Evolutionary conservation across 2,329 filamentous ascomycete species (phyloP).

Genomic region (Trichoderma oligosporum): DNA sequence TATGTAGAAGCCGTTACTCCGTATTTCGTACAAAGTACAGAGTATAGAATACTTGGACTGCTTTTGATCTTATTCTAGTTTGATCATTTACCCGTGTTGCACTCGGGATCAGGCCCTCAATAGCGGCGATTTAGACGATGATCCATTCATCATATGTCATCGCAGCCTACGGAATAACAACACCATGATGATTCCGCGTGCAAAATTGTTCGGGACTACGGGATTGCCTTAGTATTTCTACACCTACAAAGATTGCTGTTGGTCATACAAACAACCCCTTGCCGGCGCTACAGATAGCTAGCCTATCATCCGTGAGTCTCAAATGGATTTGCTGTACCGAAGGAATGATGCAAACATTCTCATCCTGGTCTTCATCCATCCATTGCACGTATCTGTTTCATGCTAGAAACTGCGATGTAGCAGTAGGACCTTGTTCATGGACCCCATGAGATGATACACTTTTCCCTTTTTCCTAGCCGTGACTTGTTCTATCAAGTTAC

Average conservation of each 20-base stretch:
- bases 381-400: not conserved
- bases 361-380: not conserved
- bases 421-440: not conserved
- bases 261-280: not conserved
- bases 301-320: not conserved
- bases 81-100: no score
- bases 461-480: not conserved
- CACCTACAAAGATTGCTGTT: slow-evolving; percentile 3
- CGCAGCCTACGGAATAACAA: no score
- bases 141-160: not conserved
- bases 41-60: no score
- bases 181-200: not conserved
- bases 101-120: no score
- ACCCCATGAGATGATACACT: slow-evolving; percentile 2
- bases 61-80: no score
- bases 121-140: no score
- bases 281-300: not conserved
- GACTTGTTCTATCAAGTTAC: not conserved
- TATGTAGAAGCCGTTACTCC: not conserved
- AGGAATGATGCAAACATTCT: not conserved
- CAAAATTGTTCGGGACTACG: not conserved
- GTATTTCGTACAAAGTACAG: no score
- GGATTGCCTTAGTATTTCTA: not conserved
- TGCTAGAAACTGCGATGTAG: not conserved
- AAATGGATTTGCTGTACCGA: not conserved